Conservation (phyloP, 768 basidiomycete species). For the Zangia roseola region DNA sequence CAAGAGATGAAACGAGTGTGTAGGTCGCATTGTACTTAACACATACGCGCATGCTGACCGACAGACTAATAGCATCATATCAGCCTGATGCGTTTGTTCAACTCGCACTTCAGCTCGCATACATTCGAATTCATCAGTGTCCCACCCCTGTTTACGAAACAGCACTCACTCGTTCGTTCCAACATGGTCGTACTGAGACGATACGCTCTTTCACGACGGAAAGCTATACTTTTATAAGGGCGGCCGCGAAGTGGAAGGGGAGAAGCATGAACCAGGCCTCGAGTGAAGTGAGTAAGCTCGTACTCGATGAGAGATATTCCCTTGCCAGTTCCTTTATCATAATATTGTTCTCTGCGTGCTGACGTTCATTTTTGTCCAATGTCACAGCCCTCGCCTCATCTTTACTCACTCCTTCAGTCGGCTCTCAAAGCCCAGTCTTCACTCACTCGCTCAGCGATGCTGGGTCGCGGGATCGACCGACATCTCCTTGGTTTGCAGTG, state of each 20-base stretch:
- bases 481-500: constrained; percentile 84
- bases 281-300: constrained; percentile 11
- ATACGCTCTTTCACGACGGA: constrained; percentile 74
- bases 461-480: constrained; percentile 83
- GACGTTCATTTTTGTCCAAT: constrained; percentile 1
- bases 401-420: constrained; percentile 52
- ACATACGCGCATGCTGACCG: background rate
- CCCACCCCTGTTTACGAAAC: constrained; percentile 95
- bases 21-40: constrained; percentile 35
- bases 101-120: constrained; percentile 89
- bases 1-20: constrained; percentile 83
- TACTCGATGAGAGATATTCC: background rate
- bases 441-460: constrained; percentile 74
- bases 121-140: constrained; percentile 72
- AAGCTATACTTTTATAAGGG: constrained; percentile 56
- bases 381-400: constrained; percentile 22
- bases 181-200: constrained; percentile 87
- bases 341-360: too few relatives aligned
- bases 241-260: constrained; percentile 19
- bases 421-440: constrained; percentile 71
- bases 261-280: background rate
- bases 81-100: constrained; percentile 87
- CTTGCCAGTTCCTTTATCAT: constrained; percentile 27
- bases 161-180: constrained; percentile 81
- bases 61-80: constrained; percentile 40